Percentiles rank a stretch among this genome's conserved stretches.
phyloP scores from a whole-genome alignment of 2,329 filamentous ascomycete species.

The Sporothrix dimorphospora region DNA sequence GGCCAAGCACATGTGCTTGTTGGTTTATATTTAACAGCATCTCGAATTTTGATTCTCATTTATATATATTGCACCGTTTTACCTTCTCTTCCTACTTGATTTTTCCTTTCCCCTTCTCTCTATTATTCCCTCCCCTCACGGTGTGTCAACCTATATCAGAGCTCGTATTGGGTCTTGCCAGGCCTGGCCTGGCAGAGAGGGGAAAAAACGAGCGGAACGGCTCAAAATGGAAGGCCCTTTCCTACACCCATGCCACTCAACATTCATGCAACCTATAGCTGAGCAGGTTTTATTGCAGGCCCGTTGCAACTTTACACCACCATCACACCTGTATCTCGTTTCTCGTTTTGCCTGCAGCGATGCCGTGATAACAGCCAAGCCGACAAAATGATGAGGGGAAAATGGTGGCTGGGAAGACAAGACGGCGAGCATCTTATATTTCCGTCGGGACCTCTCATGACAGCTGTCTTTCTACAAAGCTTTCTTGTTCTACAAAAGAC shows the following conservation, averaged over 20 bases:
- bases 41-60: not conserved
- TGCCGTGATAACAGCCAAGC: conserved; percentile 17
- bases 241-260: too few species aligned
- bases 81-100: not conserved
- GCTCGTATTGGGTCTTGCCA: not conserved
- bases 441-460: not conserved
- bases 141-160: not conserved
- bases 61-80: not conserved
- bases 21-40: not conserved
- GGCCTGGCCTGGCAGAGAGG: not conserved
- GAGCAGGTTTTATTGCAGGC: not conserved
- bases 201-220: not conserved
- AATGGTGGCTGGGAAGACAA: not conserved
- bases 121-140: not conserved
- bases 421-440: not conserved
- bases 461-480: not conserved
- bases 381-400: conserved; percentile 13
- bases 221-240: conserved; percentile 13
- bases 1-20: not conserved
- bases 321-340: not conserved
- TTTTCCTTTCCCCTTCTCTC: not conserved
- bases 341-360: not conserved
- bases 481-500: not conserved
- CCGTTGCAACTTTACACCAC: conserved; percentile 7
- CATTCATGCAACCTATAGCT: not conserved